A percentile compares a stretch with the other conserved stretches of the same genome.
Conservation (phyloP, 2,329 filamentous ascomycete species). For the Pestalotiopsis sp. region DNA sequence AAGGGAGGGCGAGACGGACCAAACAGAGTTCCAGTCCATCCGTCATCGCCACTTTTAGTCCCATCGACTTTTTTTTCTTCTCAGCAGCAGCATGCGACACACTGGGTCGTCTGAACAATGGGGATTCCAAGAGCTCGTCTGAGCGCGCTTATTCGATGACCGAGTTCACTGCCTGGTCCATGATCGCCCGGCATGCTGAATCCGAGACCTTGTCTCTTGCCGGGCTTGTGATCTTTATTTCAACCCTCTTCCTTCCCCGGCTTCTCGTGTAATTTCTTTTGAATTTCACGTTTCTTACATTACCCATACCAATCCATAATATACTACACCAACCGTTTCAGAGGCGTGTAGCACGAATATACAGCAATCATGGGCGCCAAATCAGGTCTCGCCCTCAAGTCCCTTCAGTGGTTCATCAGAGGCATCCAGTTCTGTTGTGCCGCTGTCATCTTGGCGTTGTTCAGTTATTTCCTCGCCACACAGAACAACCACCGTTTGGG, state of each 20-base stretch:
- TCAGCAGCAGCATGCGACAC: not conserved
- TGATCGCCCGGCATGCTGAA: not conserved
- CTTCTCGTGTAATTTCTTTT: not conserved
- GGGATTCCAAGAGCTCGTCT: not conserved
- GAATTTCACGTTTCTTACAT: not conserved
- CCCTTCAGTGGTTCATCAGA: conserved; percentile 71
- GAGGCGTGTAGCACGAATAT: not conserved
- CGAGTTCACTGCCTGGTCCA: not conserved
- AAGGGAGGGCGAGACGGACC: not conserved
- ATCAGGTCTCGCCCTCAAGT: conserved; percentile 66
- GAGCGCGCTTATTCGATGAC: not conserved
- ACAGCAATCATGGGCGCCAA: conserved; percentile 55
- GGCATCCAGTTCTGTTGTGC: conserved; percentile 73
- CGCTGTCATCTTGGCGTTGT: conserved; percentile 75
- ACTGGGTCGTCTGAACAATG: not conserved
- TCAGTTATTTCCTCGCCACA: conserved; percentile 82
- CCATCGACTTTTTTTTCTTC: conserved; percentile 2
- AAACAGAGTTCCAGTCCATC: conserved; percentile 8
- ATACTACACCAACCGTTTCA: not conserved
- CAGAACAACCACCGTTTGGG: conserved; percentile 64
- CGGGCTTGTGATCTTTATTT: not conserved
- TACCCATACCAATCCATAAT: not conserved
- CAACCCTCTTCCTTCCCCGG: not conserved
- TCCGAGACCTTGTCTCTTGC: not conserved
- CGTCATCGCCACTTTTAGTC: conserved; percentile 9